phyloP scores from a whole-genome alignment of 371 early-diverging fungal genomes.

The Syncephalis fuscata region DNA sequence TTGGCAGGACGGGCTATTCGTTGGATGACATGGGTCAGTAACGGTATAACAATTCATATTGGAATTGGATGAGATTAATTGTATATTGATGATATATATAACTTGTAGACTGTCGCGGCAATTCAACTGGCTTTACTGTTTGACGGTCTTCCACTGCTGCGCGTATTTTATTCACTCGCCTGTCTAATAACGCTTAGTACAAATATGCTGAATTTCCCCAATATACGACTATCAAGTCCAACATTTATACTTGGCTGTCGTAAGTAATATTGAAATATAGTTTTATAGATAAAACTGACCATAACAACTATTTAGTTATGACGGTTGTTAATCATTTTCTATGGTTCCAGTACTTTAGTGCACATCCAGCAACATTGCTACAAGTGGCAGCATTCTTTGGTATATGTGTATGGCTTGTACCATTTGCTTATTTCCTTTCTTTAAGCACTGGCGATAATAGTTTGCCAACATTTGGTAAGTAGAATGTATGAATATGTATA shows the following conservation, averaged over 20 bases:
- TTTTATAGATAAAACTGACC: no score
- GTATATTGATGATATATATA: no score
- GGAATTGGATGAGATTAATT: no score
- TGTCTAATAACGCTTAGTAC: conserved; percentile 56
- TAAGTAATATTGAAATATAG: conserved; percentile 15
- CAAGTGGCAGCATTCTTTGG: conserved; percentile 79
- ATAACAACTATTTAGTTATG: conserved; percentile 41
- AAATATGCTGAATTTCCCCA: conserved; percentile 54
- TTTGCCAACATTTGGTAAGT: conserved; percentile 46
- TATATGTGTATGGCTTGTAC: conserved; percentile 72
- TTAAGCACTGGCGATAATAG: conserved; percentile 73
- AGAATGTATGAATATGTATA: no score
- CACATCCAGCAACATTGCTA: conserved; percentile 40
- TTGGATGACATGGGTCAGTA: conserved; percentile 32
- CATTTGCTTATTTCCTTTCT: conserved; percentile 73
- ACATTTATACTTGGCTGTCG: conserved; percentile 49
- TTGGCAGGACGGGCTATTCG: conserved; percentile 57
- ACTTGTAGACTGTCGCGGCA: conserved; percentile 27
- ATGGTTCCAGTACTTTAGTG: conserved; percentile 73
- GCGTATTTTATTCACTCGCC: conserved; percentile 35
- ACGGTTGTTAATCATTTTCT: conserved; percentile 64
- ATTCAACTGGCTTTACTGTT: conserved; percentile 43
- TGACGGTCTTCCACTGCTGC: conserved; percentile 47
- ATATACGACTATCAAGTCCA: conserved; percentile 37
- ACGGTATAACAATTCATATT: not conserved